Conservation (phyloP, 2,329 filamentous ascomycete genomes). For the Botrytis porri region DNA sequence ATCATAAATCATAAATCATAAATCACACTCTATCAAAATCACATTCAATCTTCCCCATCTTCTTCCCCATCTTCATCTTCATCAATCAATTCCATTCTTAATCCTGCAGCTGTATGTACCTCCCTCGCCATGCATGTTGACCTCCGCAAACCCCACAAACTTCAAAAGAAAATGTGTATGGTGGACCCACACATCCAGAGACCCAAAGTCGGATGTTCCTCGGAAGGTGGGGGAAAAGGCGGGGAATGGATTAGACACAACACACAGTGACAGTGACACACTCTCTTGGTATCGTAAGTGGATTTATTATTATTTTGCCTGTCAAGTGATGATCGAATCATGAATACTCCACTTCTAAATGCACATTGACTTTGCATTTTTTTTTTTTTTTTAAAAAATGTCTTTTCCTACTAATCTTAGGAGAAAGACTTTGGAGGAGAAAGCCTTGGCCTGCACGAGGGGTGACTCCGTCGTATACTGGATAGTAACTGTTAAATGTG, state of each 20-base stretch:
- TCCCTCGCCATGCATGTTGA: background rate
- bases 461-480: background rate
- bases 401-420: background rate
- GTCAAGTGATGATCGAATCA: background rate
- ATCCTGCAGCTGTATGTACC: background rate
- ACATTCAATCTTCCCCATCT: too few species aligned
- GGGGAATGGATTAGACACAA: background rate
- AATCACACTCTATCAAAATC: background rate
- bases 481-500: too few species aligned
- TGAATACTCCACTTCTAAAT: background rate
- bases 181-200: background rate
- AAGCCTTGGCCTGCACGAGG: background rate
- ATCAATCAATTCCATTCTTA: background rate
- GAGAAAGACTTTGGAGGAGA: background rate
- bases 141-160: background rate
- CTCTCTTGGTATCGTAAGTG: background rate
- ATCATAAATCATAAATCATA: background rate
- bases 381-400: background rate
- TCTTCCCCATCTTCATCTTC: too few species aligned
- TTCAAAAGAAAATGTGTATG: background rate
- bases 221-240: slow-evolving; percentile 7
- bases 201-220: background rate
- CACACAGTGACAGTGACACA: too few species aligned
- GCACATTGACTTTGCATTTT: background rate
- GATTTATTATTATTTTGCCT: too few species aligned